These are phyloP conservation scores for Canavalia gladiata DNA, from an alignment of 306 rosid species.

Conservation along the genomic window DNA sequence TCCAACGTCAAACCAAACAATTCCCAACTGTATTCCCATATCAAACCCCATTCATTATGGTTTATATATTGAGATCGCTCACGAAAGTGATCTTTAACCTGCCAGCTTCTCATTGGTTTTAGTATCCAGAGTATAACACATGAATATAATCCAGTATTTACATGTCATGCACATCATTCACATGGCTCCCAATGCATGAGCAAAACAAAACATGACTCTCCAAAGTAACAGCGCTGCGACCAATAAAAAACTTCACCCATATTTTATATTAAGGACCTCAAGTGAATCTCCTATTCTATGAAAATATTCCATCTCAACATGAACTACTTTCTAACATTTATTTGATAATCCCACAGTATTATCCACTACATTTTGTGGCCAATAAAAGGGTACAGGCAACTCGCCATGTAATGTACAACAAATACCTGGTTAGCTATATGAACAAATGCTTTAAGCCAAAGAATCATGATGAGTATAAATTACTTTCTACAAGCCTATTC, in stretches of 20 bases:
- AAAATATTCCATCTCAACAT: conserved; percentile 24
- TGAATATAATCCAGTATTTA: background rate
- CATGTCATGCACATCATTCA: conserved; percentile 9
- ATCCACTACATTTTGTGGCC: conserved; percentile 40
- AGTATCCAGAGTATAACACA: background rate
- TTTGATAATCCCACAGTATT: conserved; percentile 43
- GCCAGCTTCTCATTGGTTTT: background rate
- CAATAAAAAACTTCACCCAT: background rate
- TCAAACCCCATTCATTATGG: background rate
- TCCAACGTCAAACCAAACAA: background rate
- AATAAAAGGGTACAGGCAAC: conserved; percentile 42
- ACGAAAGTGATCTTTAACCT: background rate
- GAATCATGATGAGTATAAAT: conserved; percentile 50
- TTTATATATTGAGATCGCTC: background rate
- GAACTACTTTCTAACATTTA: conserved; percentile 40
- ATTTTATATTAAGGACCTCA: background rate
- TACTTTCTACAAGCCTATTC: conserved; percentile 53
- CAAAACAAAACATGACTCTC: background rate
- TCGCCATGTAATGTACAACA: conserved; percentile 54
- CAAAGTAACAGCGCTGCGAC: background rate
- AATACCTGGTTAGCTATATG: conserved; percentile 50
- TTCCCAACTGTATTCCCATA: background rate
- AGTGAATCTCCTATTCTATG: conserved; percentile 3
- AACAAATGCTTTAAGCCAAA: conserved; percentile 56
- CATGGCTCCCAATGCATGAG: background rate